Conservation (phyloP, 2,329 filamentous ascomycete genomes). For the Tolypocladium nubicola region DNA sequence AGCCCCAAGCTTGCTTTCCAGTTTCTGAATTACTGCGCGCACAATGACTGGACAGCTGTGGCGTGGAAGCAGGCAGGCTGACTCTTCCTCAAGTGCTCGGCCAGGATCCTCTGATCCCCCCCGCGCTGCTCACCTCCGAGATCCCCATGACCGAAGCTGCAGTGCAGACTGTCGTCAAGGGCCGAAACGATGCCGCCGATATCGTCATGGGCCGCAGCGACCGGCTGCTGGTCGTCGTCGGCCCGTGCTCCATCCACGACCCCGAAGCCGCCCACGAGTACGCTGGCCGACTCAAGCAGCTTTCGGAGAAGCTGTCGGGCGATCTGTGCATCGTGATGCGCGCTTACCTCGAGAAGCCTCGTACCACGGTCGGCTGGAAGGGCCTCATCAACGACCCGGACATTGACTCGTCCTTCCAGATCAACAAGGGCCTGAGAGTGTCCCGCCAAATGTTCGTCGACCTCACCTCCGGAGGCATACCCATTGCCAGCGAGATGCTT, state of each 20-base stretch:
- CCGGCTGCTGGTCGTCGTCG: conserved; percentile 86
- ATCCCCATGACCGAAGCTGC: conserved; percentile 59
- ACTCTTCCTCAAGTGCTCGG: conserved; percentile 59
- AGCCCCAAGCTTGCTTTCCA: neutral
- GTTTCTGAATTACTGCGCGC: neutral
- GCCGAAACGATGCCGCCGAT: conserved; percentile 56
- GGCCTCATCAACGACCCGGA: conserved; percentile 98
- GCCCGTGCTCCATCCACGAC: conserved; percentile 96
- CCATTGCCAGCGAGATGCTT: conserved; percentile 95
- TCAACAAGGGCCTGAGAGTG: conserved; percentile 94
- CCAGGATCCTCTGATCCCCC: conserved; percentile 87
- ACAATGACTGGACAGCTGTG: neutral
- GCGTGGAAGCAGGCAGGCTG: conserved; percentile 4
- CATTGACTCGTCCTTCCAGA: conserved; percentile 93
- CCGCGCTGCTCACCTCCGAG: conserved; percentile 76
- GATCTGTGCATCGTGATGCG: conserved; percentile 95
- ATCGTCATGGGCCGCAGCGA: conserved; percentile 74
- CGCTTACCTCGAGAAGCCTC: conserved; percentile 96
- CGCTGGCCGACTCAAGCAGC: conserved; percentile 62
- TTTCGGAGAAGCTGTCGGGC: conserved; percentile 68
- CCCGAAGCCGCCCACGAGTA: conserved; percentile 83
- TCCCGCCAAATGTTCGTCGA: conserved; percentile 92
- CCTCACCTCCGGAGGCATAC: conserved; percentile 77
- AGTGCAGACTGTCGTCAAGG: conserved; percentile 59
- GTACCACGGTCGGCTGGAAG: conserved; percentile 98